These are phyloP conservation scores for Trichoderma hamatum DNA, from an alignment of 2,329 filamentous ascomycete species.

Conservation along the genomic window DNA sequence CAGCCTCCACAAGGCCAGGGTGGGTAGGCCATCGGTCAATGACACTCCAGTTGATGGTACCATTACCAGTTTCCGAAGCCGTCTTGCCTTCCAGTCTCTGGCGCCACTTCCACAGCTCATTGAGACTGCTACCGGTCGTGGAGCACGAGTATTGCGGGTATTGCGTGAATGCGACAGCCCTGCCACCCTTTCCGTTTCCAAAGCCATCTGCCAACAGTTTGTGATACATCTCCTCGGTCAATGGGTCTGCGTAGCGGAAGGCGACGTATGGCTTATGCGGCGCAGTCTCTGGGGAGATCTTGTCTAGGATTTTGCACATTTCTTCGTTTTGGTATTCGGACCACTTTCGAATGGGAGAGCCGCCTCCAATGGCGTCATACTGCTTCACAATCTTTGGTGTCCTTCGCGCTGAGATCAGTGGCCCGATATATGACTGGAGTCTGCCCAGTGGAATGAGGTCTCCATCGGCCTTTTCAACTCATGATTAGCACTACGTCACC, in stretches of 20 bases:
- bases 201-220: conserved; percentile 85
- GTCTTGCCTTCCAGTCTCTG: conserved; percentile 81
- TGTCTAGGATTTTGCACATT: conserved; percentile 97
- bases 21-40: conserved; percentile 98
- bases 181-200: conserved; percentile 83
- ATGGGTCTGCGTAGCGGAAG: conserved; percentile 89
- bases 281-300: conserved; percentile 86
- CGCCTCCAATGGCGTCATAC: conserved; percentile 91
- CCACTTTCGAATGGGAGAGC: conserved; percentile 98
- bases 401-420: conserved; percentile 79
- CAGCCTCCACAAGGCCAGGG: conserved; percentile 83
- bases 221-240: conserved; percentile 93
- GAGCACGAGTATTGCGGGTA: conserved; percentile 99
- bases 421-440: conserved; percentile 87
- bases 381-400: conserved; percentile 98
- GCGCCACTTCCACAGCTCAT: conserved; percentile 98
- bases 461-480: conserved; percentile 70
- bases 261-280: conserved; percentile 98
- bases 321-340: conserved; percentile 90
- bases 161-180: conserved; percentile 95
- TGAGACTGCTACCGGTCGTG: conserved; percentile 92
- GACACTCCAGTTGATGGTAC: conserved; percentile 90
- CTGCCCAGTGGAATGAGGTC: conserved; percentile 95
- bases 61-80: conserved; percentile 55
- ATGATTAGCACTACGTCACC: background rate